Conservation (phyloP, 1,284 basidiomycete genomes). For the Hortiboletus rubellus region DNA sequence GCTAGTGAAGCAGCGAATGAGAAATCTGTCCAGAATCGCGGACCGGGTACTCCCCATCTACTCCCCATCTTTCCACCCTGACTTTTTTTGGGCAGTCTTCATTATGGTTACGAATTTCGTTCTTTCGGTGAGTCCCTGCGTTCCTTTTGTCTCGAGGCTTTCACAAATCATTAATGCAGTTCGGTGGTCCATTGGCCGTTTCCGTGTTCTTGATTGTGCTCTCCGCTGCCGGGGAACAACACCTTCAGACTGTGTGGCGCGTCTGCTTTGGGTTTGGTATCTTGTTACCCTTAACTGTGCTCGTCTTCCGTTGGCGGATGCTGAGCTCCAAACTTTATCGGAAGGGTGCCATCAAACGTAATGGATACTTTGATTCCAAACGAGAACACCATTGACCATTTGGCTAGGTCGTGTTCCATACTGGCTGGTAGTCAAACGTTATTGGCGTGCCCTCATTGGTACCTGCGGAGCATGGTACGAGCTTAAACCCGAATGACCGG, state of each 20-base stretch:
- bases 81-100: constrained; percentile 45
- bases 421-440: constrained; percentile 57
- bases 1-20: constrained; percentile 77
- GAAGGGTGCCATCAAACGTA: constrained; percentile 64
- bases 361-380: not conserved
- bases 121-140: constrained; percentile 42
- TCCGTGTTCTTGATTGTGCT: constrained; percentile 74
- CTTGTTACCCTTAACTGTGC: constrained; percentile 66
- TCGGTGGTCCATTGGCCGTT: constrained; percentile 70
- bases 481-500: not conserved
- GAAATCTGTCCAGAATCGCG: constrained; percentile 58
- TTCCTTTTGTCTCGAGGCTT: not conserved
- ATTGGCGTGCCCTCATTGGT: constrained; percentile 70
- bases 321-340: constrained; percentile 66
- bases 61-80: not conserved
- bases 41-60: constrained; percentile 47
- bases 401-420: constrained; percentile 60
- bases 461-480: constrained; percentile 69
- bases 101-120: constrained; percentile 78
- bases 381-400: constrained; percentile 6
- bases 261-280: constrained; percentile 75
- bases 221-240: constrained; percentile 60
- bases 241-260: constrained; percentile 74
- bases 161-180: constrained; percentile 37
- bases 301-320: constrained; percentile 74